phyloP scores from a whole-genome alignment of 306 rosid genomes.

The Quercus agrifolia region DNA sequence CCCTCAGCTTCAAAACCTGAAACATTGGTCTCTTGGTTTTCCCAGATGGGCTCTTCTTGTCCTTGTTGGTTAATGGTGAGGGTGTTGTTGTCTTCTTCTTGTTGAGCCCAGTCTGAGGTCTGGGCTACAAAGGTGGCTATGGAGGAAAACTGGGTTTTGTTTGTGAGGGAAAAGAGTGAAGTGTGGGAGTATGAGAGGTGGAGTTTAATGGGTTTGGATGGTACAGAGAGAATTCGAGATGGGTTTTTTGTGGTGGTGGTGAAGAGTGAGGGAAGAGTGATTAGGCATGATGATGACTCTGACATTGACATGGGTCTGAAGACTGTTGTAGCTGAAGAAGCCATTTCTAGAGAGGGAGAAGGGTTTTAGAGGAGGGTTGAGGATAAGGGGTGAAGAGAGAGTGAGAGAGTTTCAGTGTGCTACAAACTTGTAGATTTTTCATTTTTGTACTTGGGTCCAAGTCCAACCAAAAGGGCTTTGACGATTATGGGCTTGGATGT shows the following conservation, averaged over 20 bases:
- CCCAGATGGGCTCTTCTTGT: conserved; percentile 39
- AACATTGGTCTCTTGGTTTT: conserved; percentile 30
- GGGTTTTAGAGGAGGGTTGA: conserved; percentile 30
- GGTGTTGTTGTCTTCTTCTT: conserved; percentile 47
- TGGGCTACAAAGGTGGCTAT: conserved; percentile 58
- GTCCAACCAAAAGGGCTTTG: neutral
- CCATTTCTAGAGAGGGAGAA: conserved; percentile 19
- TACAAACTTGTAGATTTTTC: neutral
- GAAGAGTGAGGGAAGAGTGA: conserved; percentile 53
- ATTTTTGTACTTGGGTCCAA: neutral
- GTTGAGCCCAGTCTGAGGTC: conserved; percentile 80
- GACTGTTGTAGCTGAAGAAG: conserved; percentile 39
- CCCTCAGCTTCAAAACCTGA: conserved; percentile 44
- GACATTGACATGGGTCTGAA: conserved; percentile 54
- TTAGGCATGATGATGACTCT: conserved; percentile 54
- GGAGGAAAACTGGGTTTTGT: conserved; percentile 37
- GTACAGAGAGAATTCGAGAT: conserved; percentile 28
- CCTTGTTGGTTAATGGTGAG: conserved; percentile 29
- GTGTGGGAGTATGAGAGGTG: conserved; percentile 34
- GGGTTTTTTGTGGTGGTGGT: conserved; percentile 34
- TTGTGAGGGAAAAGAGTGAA: conserved; percentile 32
- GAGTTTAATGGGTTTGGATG: conserved; percentile 42
- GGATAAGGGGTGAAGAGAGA: conserved; percentile 42
- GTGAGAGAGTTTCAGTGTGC: neutral
- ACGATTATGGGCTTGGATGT: neutral